Conservation (phyloP, 116 monocot genomes). For the Posidonia oceanica region DNA sequence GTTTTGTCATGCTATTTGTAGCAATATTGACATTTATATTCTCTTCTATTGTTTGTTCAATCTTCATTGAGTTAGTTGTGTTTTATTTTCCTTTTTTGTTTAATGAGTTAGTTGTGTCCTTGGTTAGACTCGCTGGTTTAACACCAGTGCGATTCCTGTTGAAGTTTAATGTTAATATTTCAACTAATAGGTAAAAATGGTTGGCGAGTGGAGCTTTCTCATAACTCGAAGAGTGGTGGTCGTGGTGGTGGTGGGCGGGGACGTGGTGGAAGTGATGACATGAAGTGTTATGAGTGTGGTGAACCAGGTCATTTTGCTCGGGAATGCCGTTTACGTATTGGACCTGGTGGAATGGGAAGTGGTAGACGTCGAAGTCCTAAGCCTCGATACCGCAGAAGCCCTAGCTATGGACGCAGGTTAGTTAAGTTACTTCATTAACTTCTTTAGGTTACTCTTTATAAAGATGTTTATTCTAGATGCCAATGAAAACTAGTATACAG, state of each 20-base stretch:
- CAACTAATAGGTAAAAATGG: slow-evolving; percentile 46
- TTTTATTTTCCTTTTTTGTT: not conserved
- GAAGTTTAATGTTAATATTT: not conserved
- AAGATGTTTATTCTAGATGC: not conserved
- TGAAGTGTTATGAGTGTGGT: slow-evolving; percentile 87
- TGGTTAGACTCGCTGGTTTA: not conserved
- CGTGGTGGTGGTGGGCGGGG: slow-evolving; percentile 35
- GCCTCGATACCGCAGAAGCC: slow-evolving; percentile 58
- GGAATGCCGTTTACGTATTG: slow-evolving; percentile 63
- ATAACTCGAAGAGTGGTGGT: slow-evolving; percentile 33
- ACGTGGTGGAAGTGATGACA: slow-evolving; percentile 44
- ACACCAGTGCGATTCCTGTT: not conserved
- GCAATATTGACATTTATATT: too few relatives aligned
- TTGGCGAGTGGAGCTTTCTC: slow-evolving; percentile 78
- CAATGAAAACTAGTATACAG: not conserved
- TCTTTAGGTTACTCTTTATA: not conserved
- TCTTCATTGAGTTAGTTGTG: not conserved
- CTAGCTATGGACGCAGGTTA: slow-evolving; percentile 74
- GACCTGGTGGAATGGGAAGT: slow-evolving; percentile 56
- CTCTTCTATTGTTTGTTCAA: too few relatives aligned
- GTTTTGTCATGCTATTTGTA: too few relatives aligned
- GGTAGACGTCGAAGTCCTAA: slow-evolving; percentile 63
- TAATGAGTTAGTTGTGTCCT: not conserved
- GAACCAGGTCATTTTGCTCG: slow-evolving; percentile 94
- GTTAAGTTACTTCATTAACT: not conserved